Base-by-base conservation (phyloP, 1,284 basidiomycete genomes). In the Ceratobasidium sp. region DNA sequence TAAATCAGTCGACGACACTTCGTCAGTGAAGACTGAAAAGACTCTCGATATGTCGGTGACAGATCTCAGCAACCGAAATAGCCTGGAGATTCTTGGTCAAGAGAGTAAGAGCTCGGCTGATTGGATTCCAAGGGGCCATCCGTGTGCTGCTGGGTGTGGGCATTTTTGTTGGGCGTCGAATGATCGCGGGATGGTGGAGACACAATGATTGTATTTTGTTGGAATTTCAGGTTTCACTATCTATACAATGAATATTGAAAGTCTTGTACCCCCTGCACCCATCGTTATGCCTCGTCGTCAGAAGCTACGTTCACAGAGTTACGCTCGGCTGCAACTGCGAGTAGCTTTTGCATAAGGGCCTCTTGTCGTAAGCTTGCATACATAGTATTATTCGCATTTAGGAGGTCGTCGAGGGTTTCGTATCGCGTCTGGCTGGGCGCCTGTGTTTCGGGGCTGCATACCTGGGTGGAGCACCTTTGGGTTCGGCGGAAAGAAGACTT, bases 81-180 rank as follows among this genome's bases (percentile, higher is more conserved):
- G 71, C 19, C 51, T 73, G 17, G 71, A 73, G 27, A 14, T 73
- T 11, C 57, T 59, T 24, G 51, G 24, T 29, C 71, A 73, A 54
- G 71, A 73, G 1, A 63, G 57, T 27, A 73, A 62, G 54, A 53
- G 71, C n/a, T 73, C 71, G 22, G 31, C 41, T 11, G 71, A 73
- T 48, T 73, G 71, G 71, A n/a, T 59, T 8, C 57, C 71, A 17
- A 59, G 47, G 8, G 89, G 87, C 4, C 88, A 89, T 79, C 84
- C 84, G 0, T 91, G 90, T 82, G 88, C 89, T n/a, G 86, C 89
- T 69, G 89, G 90, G 0, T 91, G 89, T 82, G 89, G 90, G 0
- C 90, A 91, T 81, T 85, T 84, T 75, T 91, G 89, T 78, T 91
- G 89, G 89, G 85, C 85, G 14, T 78, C 79, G 45, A 79, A 79